These are phyloP conservation scores for Cladophialophora yegresii DNA, from an alignment of 2,329 filamentous ascomycete species.

Conservation along the genomic window DNA sequence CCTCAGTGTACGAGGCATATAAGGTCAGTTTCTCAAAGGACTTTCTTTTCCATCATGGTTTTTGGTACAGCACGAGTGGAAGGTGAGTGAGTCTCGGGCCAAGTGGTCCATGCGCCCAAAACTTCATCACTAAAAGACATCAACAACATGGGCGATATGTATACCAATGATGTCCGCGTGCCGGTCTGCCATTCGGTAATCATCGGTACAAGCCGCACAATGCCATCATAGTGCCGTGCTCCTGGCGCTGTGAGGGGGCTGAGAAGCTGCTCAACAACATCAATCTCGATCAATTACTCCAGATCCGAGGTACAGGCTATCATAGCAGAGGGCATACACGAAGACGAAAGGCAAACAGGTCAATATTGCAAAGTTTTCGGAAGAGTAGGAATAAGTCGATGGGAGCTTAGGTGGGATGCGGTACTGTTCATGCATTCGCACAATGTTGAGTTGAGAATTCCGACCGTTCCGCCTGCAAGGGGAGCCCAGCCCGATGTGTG, in stretches of 20 bases:
- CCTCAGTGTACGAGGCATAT: background rate
- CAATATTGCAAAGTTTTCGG: background rate
- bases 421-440: background rate
- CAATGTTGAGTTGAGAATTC: background rate
- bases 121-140: background rate
- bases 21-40: background rate
- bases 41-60: background rate
- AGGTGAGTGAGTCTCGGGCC: too few relatives aligned
- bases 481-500: background rate
- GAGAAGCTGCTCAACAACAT: background rate
- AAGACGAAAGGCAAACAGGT: background rate
- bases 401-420: background rate
- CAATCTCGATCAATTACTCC: too few relatives aligned
- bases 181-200: background rate
- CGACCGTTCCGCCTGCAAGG: conserved; percentile 7
- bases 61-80: background rate
- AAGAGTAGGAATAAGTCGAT: background rate
- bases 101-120: background rate
- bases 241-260: background rate
- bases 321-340: background rate
- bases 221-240: background rate
- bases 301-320: background rate
- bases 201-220: background rate
- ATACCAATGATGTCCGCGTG: background rate
- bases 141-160: background rate